Evolutionary conservation across 176 grass and related monocot species (phyloP).

Genomic region (Puccinellia tenuiflora): DNA sequence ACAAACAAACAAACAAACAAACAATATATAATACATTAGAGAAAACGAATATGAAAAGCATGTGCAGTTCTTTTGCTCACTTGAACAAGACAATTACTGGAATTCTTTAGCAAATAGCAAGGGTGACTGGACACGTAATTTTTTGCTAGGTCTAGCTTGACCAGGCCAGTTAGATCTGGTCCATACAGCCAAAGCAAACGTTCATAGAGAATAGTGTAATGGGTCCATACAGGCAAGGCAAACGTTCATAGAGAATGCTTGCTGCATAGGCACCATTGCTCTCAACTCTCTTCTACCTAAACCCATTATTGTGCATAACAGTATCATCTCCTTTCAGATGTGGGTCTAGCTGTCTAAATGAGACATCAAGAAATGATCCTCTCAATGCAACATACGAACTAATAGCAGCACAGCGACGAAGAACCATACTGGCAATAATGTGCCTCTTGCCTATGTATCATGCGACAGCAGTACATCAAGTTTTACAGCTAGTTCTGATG

Average conservation of each 20-base stretch:
- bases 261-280: neutral
- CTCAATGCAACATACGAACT: neutral
- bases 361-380: neutral
- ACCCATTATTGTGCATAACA: neutral
- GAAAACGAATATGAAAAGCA: neutral
- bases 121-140: neutral
- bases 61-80: neutral
- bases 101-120: conserved; percentile 6
- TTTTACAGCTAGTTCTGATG: neutral
- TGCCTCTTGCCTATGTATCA: neutral
- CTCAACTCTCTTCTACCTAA: neutral
- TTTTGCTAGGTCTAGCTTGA: neutral
- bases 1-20: too few relatives aligned
- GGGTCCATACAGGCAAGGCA: too few relatives aligned
- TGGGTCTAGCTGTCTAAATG: neutral
- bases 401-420: neutral
- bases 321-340: neutral
- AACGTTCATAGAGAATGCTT: too few relatives aligned
- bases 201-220: neutral
- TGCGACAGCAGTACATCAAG: neutral
- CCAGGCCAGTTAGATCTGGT: neutral
- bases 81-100: neutral
- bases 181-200: neutral
- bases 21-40: neutral
- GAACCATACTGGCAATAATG: neutral